Base-by-base conservation (phyloP, 805 yeast species). In the Cyberlindnera subsufficiens region DNA sequence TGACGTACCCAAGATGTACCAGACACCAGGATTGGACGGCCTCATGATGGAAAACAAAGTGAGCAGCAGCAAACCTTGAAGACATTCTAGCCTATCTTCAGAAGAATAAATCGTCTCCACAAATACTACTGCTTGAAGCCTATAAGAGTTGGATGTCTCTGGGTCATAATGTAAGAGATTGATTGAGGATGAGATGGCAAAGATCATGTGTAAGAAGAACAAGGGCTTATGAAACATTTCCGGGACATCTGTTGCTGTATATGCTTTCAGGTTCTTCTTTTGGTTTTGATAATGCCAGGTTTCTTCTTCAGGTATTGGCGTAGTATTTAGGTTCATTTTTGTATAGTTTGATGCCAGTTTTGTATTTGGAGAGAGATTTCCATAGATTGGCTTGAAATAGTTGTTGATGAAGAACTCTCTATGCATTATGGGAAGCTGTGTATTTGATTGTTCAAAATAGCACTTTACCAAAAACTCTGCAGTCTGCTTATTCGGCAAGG, bases 11-110 rank as follows among this genome's bases (percentile, higher is more conserved):
- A 86, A 65, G 4, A 85, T 78, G 58, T 86, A 86, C 97, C 97
- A 89, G n/a, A 86, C 87, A 4, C 96, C 93, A 0, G 96, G 96
- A 13, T 77, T 77, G 1, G 91, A 81, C 0, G 96, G 96, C 44
- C 96, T 72, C 96, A 89, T 87, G 30, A 83, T 71, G 1, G 95
- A 78, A 57, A 84, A 89, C 5, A 82, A 57, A 0, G 91, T 78
- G 34, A 85, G 64, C 13, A 86, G 65, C 15, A 89, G 58, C 13
- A 86, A 66, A 0, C 90, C 89, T 55, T 85, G 91, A 4, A 89
- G 61, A 1, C 84, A 72, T 52, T 86, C 95, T 32, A 87, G 63
- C 36, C 82, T 71, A 52, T 87, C 85, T 0, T 65, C 49, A 2
- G 86, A 71, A 5, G 70, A 59, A 56, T 78, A 78, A 1, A 82